phyloP scores from a whole-genome alignment of 495 filamentous ascomycete species.

The Friedmanniomyces simplex region DNA sequence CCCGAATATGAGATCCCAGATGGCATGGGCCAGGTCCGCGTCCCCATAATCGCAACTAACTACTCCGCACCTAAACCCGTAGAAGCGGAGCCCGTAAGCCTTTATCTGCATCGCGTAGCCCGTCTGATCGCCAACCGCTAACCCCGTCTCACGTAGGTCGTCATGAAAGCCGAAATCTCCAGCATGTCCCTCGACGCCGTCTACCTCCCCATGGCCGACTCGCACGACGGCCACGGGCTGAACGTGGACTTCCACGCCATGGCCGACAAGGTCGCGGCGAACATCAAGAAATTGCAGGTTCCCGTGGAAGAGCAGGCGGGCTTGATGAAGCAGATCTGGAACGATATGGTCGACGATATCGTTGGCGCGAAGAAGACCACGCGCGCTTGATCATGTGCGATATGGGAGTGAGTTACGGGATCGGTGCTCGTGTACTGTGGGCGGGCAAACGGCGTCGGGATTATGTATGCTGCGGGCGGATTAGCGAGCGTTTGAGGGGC shows the following conservation, averaged over 20 bases:
- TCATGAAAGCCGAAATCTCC: constrained; percentile 49
- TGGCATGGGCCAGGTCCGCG: constrained; percentile 24
- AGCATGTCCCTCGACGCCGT: constrained; percentile 43
- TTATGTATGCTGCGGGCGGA: not conserved
- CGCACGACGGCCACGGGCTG: constrained; percentile 46
- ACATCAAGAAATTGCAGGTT: constrained; percentile 22
- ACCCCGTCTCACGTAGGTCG: constrained; percentile 10
- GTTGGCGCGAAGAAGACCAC: constrained; percentile 29
- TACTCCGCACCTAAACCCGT: constrained; percentile 19
- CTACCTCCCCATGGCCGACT: constrained; percentile 47
- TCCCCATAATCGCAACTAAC: constrained; percentile 46
- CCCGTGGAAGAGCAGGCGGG: constrained; percentile 31
- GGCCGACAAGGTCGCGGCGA: constrained; percentile 39
- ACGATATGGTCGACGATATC: constrained; percentile 50
- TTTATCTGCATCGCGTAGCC: not conserved
- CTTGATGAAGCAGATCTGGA: constrained; percentile 41
- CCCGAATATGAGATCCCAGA: constrained; percentile 35
- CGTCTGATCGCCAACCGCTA: not conserved
- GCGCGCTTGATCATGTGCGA: not conserved
- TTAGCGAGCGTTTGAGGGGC: no score
- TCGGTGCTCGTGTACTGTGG: not conserved
- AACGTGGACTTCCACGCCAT: constrained; percentile 50
- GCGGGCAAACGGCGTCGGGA: not conserved
- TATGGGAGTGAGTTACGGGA: no score
- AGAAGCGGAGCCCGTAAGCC: not conserved